Base-by-base conservation (phyloP, 2,329 filamentous ascomycete genomes). In the Keithomyces neogunnii region DNA sequence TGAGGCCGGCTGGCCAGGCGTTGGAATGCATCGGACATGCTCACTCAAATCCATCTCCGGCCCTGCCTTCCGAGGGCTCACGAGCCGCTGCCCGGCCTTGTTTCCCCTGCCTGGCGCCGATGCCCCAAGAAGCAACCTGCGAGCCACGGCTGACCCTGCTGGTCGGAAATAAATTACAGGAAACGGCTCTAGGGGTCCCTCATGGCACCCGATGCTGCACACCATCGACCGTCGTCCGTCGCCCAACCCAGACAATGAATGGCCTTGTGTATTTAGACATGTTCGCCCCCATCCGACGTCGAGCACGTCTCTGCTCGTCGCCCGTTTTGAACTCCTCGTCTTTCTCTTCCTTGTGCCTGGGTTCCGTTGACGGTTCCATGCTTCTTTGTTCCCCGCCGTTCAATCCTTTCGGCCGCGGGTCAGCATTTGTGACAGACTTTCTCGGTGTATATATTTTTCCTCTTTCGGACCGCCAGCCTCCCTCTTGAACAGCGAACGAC, bases 351-450 rank as follows among this genome's bases (percentile, higher is more conserved):
- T 48, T 40, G 50, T 45, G 13, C 50, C 11, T 40, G 36, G 39
- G 32, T 47, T 50, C 54, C 35, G 48, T 53, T 38, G 43, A 49
- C 38, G 46, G 31, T 47, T 49, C 48, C 48, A 40, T 38, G 29
- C 13, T 28, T 7, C 33, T 50, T 45, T 48, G 29, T 47, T 54
- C 32, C 29, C 42, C 33, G 60, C 58, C 63, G 59, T 65, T 63
- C 62, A 64, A 62, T 67, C 62, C 56, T 63, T 67, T 51, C 61
- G 62, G 62, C 60, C 60, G 59, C 62, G 65, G 59, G 60, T 56
- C 49, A 56, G 55, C 51, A 51, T 44, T 26, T 11, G 30, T 40
- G 13, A 10, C 36, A 13, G 19, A 13, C 10, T n/a, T 48, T 33
- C 13, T 43, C 42, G 44, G 32, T 28, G 26, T 45, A 13, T 56